A percentile compares a stretch with the other conserved stretches of the same genome.
Evolutionary conservation across 345 rosid genomes (phyloP).

Genomic region (Pugionium dolabratum): DNA sequence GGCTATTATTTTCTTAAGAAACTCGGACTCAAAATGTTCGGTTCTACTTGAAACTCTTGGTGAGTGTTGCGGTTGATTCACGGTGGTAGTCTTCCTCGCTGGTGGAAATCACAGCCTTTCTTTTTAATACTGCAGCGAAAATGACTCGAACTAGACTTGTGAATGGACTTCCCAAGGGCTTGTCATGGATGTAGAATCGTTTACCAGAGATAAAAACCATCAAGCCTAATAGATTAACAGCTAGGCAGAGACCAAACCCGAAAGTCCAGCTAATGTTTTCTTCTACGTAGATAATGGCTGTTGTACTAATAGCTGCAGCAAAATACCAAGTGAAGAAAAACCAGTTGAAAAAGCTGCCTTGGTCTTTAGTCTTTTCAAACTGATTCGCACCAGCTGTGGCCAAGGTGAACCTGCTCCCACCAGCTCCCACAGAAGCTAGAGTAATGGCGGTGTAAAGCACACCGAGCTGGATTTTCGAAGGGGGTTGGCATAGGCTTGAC

Average conservation of each 20-base stretch:
- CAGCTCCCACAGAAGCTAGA: constrained; percentile 40
- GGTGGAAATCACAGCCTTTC: constrained; percentile 41
- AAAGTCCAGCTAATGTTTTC: constrained; percentile 53
- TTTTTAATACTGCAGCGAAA: constrained; percentile 43
- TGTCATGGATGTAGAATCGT: constrained; percentile 41
- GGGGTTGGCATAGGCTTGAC: constrained; percentile 40
- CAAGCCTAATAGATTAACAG: constrained; percentile 40
- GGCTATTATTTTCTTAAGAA: too few relatives aligned
- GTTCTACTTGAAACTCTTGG: constrained; percentile 44
- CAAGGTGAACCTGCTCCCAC: constrained; percentile 43
- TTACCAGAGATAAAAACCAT: constrained; percentile 43
- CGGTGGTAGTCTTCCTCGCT: constrained; percentile 45
- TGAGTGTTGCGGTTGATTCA: constrained; percentile 19
- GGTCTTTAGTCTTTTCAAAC: constrained; percentile 39
- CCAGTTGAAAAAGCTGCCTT: constrained; percentile 58
- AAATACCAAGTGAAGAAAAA: constrained; percentile 43
- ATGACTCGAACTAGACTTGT: constrained; percentile 47
- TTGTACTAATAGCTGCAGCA: constrained; percentile 30
- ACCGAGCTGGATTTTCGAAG: constrained; percentile 42
- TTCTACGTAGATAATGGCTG: constrained; percentile 45
- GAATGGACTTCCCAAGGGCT: constrained; percentile 52
- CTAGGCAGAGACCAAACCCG: constrained; percentile 47
- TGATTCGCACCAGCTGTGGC: constrained; percentile 55
- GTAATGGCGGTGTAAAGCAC: constrained; percentile 46
- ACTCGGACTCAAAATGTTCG: background rate